Evolutionary conservation across 75 land plant species (phyloP).

Genomic region (Selaginella moellendorffii): DNA sequence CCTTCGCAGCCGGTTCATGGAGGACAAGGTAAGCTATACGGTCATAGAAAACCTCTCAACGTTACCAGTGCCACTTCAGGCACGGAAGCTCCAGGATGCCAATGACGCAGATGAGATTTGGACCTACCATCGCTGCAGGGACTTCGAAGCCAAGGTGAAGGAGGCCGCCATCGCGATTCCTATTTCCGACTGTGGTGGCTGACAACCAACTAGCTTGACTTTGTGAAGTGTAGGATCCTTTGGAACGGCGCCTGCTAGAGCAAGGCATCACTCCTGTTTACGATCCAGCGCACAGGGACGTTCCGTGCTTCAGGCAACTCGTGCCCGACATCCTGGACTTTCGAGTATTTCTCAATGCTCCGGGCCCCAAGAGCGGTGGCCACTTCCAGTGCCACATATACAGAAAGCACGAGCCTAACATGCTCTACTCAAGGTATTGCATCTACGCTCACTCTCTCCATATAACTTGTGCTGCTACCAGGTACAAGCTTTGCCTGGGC

Average conservation of each 20-base stretch:
- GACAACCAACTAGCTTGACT: too few relatives aligned
- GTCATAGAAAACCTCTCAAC: not conserved
- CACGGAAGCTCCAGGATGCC: not conserved
- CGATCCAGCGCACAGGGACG: constrained; percentile 13
- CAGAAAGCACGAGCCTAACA: constrained; percentile 12
- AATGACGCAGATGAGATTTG: not conserved
- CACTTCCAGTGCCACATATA: not conserved
- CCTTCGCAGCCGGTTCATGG: not conserved
- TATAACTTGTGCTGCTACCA: not conserved
- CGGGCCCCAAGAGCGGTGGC: constrained; percentile 1
- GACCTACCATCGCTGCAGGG: not conserved
- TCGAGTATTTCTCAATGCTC: not conserved
- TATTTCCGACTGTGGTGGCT: too few relatives aligned
- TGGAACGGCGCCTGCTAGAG: constrained; percentile 19
- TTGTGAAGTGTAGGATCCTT: constrained; percentile 1
- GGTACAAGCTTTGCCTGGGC: constrained; percentile 20
- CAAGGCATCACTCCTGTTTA: constrained; percentile 27
- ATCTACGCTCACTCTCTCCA: too few relatives aligned
- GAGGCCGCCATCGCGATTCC: too few relatives aligned
- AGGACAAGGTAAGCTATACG: not conserved
- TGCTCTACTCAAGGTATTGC: constrained; percentile 19
- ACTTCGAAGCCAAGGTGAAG: not conserved
- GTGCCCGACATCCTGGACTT: constrained; percentile 6
- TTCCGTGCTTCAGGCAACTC: constrained; percentile 12
- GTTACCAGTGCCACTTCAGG: not conserved